Conservation (phyloP, 345 rosid genomes). For the Melaleuca alternifolia region DNA sequence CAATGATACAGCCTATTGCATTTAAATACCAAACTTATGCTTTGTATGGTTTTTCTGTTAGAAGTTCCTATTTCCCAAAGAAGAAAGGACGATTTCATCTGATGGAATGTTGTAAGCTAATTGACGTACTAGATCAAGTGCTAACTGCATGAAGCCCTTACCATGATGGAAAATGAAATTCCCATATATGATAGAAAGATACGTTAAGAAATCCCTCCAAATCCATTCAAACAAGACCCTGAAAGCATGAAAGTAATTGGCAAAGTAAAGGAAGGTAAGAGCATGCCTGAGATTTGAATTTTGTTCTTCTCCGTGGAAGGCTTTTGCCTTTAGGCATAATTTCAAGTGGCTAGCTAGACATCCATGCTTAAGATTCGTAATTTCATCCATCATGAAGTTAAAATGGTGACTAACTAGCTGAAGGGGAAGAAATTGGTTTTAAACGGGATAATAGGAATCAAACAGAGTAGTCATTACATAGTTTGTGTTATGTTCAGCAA, state of each 20-base stretch:
- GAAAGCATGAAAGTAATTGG: constrained; percentile 1
- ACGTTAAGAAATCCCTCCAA: constrained; percentile 93
- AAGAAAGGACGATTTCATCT: not conserved
- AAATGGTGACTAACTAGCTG: not conserved
- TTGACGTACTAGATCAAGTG: not conserved
- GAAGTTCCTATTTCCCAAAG: not conserved
- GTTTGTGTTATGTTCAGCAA: not conserved
- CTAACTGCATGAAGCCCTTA: constrained; percentile 3
- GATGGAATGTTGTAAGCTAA: not conserved
- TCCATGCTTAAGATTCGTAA: not conserved
- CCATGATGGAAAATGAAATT: constrained; percentile 72
- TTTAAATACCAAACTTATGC: not conserved
- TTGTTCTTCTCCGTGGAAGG: not conserved
- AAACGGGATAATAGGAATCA: not conserved
- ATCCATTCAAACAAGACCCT: constrained; percentile 89
- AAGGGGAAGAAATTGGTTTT: not conserved
- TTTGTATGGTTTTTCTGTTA: not conserved
- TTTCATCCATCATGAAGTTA: not conserved
- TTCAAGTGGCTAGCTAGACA: not conserved
- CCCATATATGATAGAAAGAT: constrained; percentile 62
- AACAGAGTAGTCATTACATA: not conserved
- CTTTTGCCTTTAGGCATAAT: not conserved
- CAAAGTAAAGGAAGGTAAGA: not conserved
- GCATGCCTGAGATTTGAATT: not conserved
- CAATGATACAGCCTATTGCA: not conserved